Conservation (phyloP, 2,329 filamentous ascomycete species). For the Clarireedia hainanense region DNA sequence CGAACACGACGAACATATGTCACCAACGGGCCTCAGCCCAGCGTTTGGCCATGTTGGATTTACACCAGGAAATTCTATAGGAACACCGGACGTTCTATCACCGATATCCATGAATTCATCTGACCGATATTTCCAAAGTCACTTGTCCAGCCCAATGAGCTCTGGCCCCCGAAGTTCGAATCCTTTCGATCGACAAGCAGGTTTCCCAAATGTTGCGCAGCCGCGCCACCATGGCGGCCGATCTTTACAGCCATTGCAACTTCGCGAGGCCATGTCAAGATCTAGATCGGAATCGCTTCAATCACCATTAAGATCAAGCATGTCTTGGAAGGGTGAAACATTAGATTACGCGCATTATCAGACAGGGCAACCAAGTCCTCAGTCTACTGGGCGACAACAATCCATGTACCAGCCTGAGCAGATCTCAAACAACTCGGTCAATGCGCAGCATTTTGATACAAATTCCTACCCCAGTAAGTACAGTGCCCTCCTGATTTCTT, state of each 20-base stretch:
- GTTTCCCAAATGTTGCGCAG: slow-evolving; percentile 39
- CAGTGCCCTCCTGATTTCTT: slow-evolving; percentile 10
- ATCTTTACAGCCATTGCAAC: slow-evolving; percentile 49
- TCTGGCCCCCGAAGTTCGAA: slow-evolving; percentile 43
- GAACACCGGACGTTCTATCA: slow-evolving; percentile 47
- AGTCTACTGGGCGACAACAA: slow-evolving; percentile 39
- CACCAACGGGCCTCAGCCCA: slow-evolving; percentile 58
- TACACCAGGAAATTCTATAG: slow-evolving; percentile 43
- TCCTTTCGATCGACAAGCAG: slow-evolving; percentile 43
- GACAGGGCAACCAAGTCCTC: slow-evolving; percentile 38
- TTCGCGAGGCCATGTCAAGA: slow-evolving; percentile 49
- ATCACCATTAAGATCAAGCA: slow-evolving; percentile 50
- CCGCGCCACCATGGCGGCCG: slow-evolving; percentile 37
- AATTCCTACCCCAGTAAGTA: slow-evolving; percentile 43
- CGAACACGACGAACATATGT: slow-evolving; percentile 58
- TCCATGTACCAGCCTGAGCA: slow-evolving; percentile 44
- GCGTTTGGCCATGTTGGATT: slow-evolving; percentile 62
- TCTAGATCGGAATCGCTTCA: slow-evolving; percentile 51
- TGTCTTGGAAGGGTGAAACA: slow-evolving; percentile 55
- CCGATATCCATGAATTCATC: slow-evolving; percentile 47
- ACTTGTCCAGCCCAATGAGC: slow-evolving; percentile 40
- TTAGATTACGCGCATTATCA: slow-evolving; percentile 49
- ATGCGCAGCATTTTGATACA: slow-evolving; percentile 42
- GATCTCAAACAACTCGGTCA: slow-evolving; percentile 35
- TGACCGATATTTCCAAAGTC: slow-evolving; percentile 46